phyloP scores from a whole-genome alignment of 345 rosid species.

The Anacardium occidentale region DNA sequence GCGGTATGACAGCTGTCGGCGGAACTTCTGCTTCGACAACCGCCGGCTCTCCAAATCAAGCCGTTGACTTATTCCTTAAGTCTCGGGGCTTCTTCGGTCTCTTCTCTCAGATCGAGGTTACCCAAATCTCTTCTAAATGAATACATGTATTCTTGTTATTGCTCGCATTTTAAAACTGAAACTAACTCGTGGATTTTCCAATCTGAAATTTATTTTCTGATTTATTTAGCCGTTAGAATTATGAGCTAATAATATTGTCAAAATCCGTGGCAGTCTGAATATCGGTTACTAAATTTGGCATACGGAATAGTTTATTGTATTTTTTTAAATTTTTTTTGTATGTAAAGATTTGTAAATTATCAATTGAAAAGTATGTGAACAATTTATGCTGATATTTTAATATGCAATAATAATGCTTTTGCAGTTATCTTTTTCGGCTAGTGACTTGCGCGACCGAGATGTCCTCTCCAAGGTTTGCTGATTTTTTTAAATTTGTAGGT shows the following conservation, averaged over 20 bases:
- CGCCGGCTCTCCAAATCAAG: conserved; percentile 53
- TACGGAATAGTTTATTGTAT: background rate
- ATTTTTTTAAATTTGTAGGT: background rate
- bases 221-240: no score
- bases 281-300: background rate
- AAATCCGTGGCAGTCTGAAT: background rate
- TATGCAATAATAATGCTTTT: conserved; percentile 8
- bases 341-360: background rate
- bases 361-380: background rate
- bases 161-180: background rate
- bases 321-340: no score
- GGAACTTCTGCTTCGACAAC: conserved; percentile 36
- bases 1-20: conserved; percentile 58
- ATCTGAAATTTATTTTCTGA: background rate
- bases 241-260: background rate
- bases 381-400: conserved; percentile 1
- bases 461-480: conserved; percentile 74
- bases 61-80: conserved; percentile 60
- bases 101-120: conserved; percentile 87
- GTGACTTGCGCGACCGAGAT: conserved; percentile 68
- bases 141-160: background rate
- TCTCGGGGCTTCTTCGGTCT: conserved; percentile 67
- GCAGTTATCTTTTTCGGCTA: conserved; percentile 88
- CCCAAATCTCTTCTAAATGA: background rate
- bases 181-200: background rate